These are phyloP conservation scores for Diutina catenulata DNA, from an alignment of 1,139 yeast species.

Conservation along the genomic window DNA sequence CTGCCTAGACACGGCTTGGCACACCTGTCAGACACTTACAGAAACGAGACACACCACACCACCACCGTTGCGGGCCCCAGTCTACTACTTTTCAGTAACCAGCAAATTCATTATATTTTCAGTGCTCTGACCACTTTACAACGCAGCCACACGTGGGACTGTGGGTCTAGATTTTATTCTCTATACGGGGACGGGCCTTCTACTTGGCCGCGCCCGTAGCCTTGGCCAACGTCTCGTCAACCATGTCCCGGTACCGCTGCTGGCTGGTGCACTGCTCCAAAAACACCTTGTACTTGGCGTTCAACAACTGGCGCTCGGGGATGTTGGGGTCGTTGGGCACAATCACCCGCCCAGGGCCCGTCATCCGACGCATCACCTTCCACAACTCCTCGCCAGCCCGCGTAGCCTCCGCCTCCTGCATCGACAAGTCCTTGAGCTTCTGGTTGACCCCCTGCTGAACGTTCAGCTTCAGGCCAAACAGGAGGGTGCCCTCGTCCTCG, in stretches of 20 bases:
- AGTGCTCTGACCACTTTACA: no score
- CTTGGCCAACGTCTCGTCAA: no score
- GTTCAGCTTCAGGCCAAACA: conserved; percentile 46
- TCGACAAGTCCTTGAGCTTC: conserved; percentile 23
- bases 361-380: conserved; percentile 75
- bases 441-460: conserved; percentile 38
- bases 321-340: conserved; percentile 45
- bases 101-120: no score
- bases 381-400: conserved; percentile 52
- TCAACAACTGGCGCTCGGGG: conserved; percentile 60
- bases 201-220: no score
- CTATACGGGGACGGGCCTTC: no score
- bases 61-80: no score
- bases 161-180: no score
- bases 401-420: conserved; percentile 25
- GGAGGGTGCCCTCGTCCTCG: conserved; percentile 28
- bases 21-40: no score
- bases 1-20: no score
- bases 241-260: conserved; percentile 58
- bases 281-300: conserved; percentile 73
- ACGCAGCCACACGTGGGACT: no score
- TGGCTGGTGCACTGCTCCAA: conserved; percentile 80
- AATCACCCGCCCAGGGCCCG: conserved; percentile 75
- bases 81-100: no score
- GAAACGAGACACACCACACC: no score